These are phyloP conservation scores for Amanita exitialis DNA, from an alignment of 768 basidiomycete species.

Conservation along the genomic window DNA sequence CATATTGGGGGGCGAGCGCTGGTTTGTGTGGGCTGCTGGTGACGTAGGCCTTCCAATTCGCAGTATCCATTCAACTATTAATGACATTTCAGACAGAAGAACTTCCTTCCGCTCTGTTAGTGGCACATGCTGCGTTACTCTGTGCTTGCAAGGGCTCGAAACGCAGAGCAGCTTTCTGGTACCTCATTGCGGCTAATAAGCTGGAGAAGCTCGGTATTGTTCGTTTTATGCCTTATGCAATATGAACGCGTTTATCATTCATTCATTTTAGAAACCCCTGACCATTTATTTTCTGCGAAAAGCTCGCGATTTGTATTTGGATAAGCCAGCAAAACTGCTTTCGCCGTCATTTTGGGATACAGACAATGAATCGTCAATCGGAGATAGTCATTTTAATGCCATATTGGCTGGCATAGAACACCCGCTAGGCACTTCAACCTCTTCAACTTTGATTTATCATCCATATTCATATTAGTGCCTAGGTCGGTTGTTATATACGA, in stretches of 20 bases:
- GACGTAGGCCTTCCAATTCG: constrained; percentile 41
- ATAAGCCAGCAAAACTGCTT: constrained; percentile 40
- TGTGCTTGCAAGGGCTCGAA: constrained; percentile 45
- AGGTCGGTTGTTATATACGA: constrained; percentile 86
- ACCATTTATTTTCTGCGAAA: constrained; percentile 74
- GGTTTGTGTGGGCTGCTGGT: constrained; percentile 81
- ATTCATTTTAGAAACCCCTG: constrained; percentile 56
- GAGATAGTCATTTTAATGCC: constrained; percentile 42
- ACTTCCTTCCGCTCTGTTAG: constrained; percentile 65
- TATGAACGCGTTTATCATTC: constrained; percentile 3
- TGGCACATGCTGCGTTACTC: constrained; percentile 72
- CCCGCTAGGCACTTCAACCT: constrained; percentile 46
- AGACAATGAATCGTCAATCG: constrained; percentile 36
- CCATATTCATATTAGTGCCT: neutral
- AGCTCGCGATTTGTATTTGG: constrained; percentile 54
- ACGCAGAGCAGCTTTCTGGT: constrained; percentile 72
- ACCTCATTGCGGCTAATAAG: constrained; percentile 62
- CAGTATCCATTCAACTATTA: neutral
- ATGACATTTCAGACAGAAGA: constrained; percentile 60
- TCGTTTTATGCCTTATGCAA: constrained; percentile 19
- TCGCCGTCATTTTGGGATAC: constrained; percentile 80
- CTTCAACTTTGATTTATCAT: neutral
- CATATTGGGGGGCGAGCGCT: constrained; percentile 66
- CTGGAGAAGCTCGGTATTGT: constrained; percentile 83
- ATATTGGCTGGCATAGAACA: constrained; percentile 71